These are phyloP conservation scores for Massarina eburnea DNA, from an alignment of 2,329 filamentous ascomycete genomes.

Conservation along the genomic window DNA sequence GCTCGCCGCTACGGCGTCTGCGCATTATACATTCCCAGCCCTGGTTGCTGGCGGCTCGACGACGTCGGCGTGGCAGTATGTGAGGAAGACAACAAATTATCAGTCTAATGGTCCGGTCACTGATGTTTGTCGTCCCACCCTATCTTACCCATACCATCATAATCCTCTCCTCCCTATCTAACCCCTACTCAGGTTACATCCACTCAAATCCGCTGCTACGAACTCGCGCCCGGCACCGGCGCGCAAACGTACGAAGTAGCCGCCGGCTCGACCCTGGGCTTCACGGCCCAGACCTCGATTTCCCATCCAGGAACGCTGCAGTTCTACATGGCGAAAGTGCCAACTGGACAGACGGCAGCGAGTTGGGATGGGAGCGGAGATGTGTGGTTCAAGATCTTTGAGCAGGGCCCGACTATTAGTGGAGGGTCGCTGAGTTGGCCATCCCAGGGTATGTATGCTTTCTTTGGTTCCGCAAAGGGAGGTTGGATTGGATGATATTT, in stretches of 20 bases:
- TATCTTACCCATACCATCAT: background rate
- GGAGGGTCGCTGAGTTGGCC: constrained; percentile 9
- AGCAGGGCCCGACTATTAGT: constrained; percentile 15
- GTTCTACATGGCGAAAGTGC: constrained; percentile 44
- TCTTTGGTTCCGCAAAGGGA: background rate
- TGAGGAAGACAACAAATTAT: constrained; percentile 41
- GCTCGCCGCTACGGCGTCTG: constrained; percentile 25
- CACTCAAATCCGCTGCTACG: constrained; percentile 24
- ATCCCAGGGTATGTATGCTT: constrained; percentile 1
- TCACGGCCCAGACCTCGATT: constrained; percentile 29
- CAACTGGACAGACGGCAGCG: constrained; percentile 30
- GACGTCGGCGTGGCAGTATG: constrained; percentile 36
- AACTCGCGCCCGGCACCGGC: constrained; percentile 15
- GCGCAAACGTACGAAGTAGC: constrained; percentile 9
- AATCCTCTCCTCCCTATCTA: background rate
- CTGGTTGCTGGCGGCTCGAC: constrained; percentile 24
- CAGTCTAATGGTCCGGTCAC: constrained; percentile 38
- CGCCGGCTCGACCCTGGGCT: constrained; percentile 34
- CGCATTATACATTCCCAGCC: constrained; percentile 39
- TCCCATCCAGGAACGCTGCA: constrained; percentile 38
- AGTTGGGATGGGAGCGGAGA: constrained; percentile 36
- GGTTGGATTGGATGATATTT: background rate
- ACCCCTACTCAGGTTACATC: constrained; percentile 14
- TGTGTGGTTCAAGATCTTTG: constrained; percentile 41
- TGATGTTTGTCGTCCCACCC: constrained; percentile 13